Conservation (phyloP, 1,284 basidiomycete species). For the Malassezia pachydermatis region DNA sequence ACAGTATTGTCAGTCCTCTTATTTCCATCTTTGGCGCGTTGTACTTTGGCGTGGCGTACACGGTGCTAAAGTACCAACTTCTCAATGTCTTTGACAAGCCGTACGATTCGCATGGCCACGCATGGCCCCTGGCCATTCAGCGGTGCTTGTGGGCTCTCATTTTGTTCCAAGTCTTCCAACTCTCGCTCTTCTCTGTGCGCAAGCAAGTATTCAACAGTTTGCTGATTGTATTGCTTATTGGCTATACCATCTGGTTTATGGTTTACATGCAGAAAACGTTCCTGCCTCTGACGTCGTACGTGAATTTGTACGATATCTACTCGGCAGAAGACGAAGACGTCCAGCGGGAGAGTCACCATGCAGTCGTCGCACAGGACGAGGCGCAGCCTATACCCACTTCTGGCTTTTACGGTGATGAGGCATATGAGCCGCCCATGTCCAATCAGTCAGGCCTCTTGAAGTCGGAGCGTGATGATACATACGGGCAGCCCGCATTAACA, state of each 20-base stretch:
- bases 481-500: constrained; percentile 41
- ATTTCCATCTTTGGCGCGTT: constrained; percentile 87
- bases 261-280: constrained; percentile 65
- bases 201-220: constrained; percentile 67
- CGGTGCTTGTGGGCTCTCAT: constrained; percentile 45
- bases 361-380: too few relatives aligned
- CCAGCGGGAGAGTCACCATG: too few relatives aligned
- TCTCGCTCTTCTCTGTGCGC: constrained; percentile 66
- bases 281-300: constrained; percentile 67
- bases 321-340: constrained; percentile 22
- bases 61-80: constrained; percentile 88
- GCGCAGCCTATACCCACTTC: too few relatives aligned
- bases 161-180: constrained; percentile 44
- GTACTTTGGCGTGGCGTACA: constrained; percentile 78
- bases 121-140: constrained; percentile 60
- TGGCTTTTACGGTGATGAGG: too few relatives aligned
- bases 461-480: constrained; percentile 26
- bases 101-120: constrained; percentile 82
- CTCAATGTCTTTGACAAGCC: constrained; percentile 88
- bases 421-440: constrained; percentile 31
- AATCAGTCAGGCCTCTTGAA: constrained; percentile 39
- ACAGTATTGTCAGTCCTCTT: constrained; percentile 86
- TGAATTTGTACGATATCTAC: constrained; percentile 34
- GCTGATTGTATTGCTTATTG: constrained; percentile 66
- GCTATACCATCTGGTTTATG: constrained; percentile 67